These are phyloP conservation scores for Komagataella mondaviorum DNA, from an alignment of 805 yeast species.

Conservation along the genomic window DNA sequence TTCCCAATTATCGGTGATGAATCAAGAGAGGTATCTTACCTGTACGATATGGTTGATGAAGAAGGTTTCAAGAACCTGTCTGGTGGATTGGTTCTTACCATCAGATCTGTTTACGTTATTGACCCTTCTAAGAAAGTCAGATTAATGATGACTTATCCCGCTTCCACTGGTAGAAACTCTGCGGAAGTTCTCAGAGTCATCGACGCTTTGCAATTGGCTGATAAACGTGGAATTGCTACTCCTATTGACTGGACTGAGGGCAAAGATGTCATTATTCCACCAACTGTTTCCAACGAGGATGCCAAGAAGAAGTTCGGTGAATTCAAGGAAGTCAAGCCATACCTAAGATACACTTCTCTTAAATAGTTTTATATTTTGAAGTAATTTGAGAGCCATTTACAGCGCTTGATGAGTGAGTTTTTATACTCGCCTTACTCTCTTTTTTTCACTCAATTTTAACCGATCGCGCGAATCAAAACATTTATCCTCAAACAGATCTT, in stretches of 20 bases:
- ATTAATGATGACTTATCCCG: conserved; percentile 79
- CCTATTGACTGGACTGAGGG: conserved; percentile 89
- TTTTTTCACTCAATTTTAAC: background rate
- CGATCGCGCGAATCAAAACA: background rate
- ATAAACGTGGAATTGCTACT: conserved; percentile 72
- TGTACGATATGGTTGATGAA: conserved; percentile 82
- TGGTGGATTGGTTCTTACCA: conserved; percentile 70
- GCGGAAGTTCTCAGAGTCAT: conserved; percentile 84
- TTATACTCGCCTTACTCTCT: background rate
- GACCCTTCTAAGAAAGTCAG: conserved; percentile 87
- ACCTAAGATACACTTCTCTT: conserved; percentile 58
- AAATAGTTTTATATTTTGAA: conserved; percentile 2
- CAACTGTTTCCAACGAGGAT: conserved; percentile 65
- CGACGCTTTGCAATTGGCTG: conserved; percentile 80
- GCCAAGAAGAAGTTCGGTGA: conserved; percentile 77
- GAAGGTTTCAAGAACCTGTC: conserved; percentile 64
- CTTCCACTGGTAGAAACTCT: conserved; percentile 90
- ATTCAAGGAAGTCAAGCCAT: conserved; percentile 79
- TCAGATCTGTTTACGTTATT: conserved; percentile 84
- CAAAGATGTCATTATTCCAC: conserved; percentile 87
- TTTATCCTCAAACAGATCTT: background rate
- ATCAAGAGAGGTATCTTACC: conserved; percentile 70
- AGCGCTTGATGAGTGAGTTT: background rate
- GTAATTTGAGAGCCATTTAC: background rate
- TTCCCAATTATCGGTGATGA: conserved; percentile 91